Base-by-base conservation (phyloP, 2,329 filamentous ascomycete genomes). In the Zasmidium angulare region DNA sequence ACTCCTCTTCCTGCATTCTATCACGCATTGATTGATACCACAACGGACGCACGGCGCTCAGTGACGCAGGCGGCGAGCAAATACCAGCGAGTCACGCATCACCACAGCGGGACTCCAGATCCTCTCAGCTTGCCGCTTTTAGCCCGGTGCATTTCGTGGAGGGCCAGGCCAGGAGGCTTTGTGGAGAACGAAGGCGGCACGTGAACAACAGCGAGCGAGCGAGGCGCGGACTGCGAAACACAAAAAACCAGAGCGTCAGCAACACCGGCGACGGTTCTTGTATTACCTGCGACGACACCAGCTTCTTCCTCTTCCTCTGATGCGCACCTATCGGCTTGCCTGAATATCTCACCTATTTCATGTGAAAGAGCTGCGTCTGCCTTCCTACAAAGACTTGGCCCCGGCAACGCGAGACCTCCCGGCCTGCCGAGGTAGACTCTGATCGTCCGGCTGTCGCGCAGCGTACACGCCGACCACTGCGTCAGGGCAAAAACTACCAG, bases 11-110 rank as follows among this genome's bases (percentile, higher is more conserved):
- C n/a, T 43, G n/a, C 36, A 4, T 9, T 10, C 36, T 17, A 43
- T 17, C 36, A 17, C 36, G 36, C 9, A 17, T 19, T 17, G 12
- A 14, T 43, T n/a, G n/a, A 43, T 43, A 43, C 36, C 7, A 43
- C 51, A 20, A 53, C 51, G 51, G 36, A 36, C 40, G 31, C 7
- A 43, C 51, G 51, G 51, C 51, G 46, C 19, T 46, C 31, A 40
- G 26, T 36, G 40, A 19, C 40, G 50, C 26, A 53, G 19, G 26
- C 31, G 29, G 40, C 50, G 50, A 43, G 36, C 11, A 43, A 43
- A 19, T 7, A 14, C 12, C 36, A 43, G 14, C 36, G 36, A 43
- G 36, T 43, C 36, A 43, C 36, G 36, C 36, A 43, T 14, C 36
- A 43, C 26, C 26, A 29, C 26, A 29, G 26, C 26, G 36, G 14